Base-by-base conservation (phyloP, 495 filamentous ascomycete genomes). In the Podospora comata region DNA sequence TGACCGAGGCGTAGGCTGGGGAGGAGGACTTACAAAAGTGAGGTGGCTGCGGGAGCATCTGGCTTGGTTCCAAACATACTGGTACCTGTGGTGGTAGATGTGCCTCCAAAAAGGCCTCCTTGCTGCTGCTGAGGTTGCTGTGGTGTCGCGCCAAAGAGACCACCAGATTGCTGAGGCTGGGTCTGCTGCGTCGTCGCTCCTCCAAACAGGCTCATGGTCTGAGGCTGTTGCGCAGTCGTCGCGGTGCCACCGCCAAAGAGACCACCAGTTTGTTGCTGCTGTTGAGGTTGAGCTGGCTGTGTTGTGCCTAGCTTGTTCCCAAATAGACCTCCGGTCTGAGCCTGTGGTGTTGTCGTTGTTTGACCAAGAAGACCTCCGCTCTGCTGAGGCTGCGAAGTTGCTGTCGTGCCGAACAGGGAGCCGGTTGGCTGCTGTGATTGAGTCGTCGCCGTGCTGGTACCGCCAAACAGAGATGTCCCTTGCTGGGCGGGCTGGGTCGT, bases 381-480 rank as follows among this genome's bases (percentile, higher is more conserved):
- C 57, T 78, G 80, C 65, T 78, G 72, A 2, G 83, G 80, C 63
- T 85, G 82, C 62, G 83, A 76, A 30, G 80, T 72, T 30, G 66
- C 26, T 20, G 66, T 28, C n/a, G 65, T 67, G 26, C 55, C 55
- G n/a, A 58, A 58, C 55, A 58, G 58, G 58, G 23, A 67, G 19
- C 65, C 28, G 61, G 61, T n/a, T 16, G 28, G 34, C 30, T 67
- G 67, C 18, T 39, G 68, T 26, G 39, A 69, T 55, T 58, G 65
- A 65, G 56, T 18, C 20, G 55, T 62, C n/a, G 82, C 65, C 48
- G 75, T 72, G 30, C 84, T 76, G 58, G 28, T 44, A n/a, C 20
- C 20, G 32, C 85, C 86, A 75, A 90, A 90, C 64, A 88, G 75
- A 53, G 81, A 80, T 32, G 61, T 39, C 27, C 83, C 79, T 11